These are phyloP conservation scores for Santalum album DNA, from an alignment of 164 flowering plant species.

Conservation along the genomic window DNA sequence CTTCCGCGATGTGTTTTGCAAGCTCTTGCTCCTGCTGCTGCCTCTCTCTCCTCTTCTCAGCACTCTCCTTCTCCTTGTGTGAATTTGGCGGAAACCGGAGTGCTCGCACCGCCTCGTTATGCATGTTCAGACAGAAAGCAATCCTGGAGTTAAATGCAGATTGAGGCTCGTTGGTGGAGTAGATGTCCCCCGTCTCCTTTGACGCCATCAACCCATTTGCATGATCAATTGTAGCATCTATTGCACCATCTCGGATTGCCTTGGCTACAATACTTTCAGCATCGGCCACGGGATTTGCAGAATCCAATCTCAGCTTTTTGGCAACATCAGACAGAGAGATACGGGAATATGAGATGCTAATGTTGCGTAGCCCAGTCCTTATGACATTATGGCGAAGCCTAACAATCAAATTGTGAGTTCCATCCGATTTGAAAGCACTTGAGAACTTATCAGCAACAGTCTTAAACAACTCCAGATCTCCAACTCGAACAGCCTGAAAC, in stretches of 20 bases:
- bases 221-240: slow-evolving; percentile 89
- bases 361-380: slow-evolving; percentile 85
- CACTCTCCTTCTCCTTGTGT: slow-evolving; percentile 88
- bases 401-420: slow-evolving; percentile 86
- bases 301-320: slow-evolving; percentile 65
- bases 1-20: slow-evolving; percentile 94
- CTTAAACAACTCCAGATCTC: slow-evolving; percentile 81
- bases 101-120: slow-evolving; percentile 89
- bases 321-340: slow-evolving; percentile 85
- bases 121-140: slow-evolving; percentile 90
- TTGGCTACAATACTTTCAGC: slow-evolving; percentile 94
- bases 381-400: slow-evolving; percentile 89
- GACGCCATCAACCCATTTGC: slow-evolving; percentile 81
- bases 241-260: slow-evolving; percentile 92
- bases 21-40: slow-evolving; percentile 94
- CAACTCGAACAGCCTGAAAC: slow-evolving; percentile 85
- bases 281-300: slow-evolving; percentile 78
- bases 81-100: slow-evolving; percentile 81
- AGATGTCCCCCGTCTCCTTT: slow-evolving; percentile 87
- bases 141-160: slow-evolving; percentile 77
- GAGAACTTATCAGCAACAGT: slow-evolving; percentile 67
- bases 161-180: slow-evolving; percentile 89
- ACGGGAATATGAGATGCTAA: slow-evolving; percentile 85
- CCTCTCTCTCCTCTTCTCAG: slow-evolving; percentile 86
- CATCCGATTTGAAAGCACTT: slow-evolving; percentile 50